These are phyloP conservation scores for Pulicaria dysenterica DNA, from an alignment of 129 eudicot genomes.

Conservation along the genomic window DNA sequence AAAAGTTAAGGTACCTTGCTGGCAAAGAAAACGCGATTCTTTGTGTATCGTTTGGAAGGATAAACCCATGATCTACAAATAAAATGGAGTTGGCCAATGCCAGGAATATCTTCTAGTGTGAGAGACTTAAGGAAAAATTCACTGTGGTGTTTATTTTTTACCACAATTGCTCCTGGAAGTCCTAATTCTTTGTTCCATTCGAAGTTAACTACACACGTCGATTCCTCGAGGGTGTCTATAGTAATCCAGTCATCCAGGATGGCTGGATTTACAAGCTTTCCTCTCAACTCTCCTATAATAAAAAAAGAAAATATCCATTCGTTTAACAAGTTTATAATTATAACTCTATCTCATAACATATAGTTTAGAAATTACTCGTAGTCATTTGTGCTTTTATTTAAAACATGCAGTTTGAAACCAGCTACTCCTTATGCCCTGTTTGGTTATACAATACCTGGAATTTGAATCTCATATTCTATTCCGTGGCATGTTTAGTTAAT, in stretches of 20 bases:
- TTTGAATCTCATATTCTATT: no score
- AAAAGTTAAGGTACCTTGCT: conserved; percentile 47
- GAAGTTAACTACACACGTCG: conserved; percentile 40
- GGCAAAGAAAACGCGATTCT: conserved; percentile 61
- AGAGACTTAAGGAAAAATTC: conserved; percentile 68
- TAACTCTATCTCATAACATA: no score
- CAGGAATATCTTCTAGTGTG: conserved; percentile 64
- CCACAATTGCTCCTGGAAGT: conserved; percentile 62
- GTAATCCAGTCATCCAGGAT: conserved; percentile 58
- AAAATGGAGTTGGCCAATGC: conserved; percentile 60
- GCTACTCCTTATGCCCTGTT: no score
- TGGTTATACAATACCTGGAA: no score
- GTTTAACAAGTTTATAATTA: not conserved
- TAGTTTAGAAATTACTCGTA: no score
- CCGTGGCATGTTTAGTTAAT: no score
- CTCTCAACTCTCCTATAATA: conserved; percentile 33
- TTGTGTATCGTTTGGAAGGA: conserved; percentile 44
- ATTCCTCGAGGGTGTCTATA: conserved; percentile 40
- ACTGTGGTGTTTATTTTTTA: conserved; percentile 52
- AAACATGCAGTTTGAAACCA: no score
- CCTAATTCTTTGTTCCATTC: conserved; percentile 62
- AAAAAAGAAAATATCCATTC: not conserved
- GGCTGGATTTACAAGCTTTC: conserved; percentile 59
- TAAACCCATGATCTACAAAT: conserved; percentile 81
- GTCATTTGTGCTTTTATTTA: no score